Evolutionary conservation across 2,329 filamentous ascomycete genomes (phyloP), one percentile per base, ranked within the genome.

Genomic region (Arachnomyces sp.): DNA sequence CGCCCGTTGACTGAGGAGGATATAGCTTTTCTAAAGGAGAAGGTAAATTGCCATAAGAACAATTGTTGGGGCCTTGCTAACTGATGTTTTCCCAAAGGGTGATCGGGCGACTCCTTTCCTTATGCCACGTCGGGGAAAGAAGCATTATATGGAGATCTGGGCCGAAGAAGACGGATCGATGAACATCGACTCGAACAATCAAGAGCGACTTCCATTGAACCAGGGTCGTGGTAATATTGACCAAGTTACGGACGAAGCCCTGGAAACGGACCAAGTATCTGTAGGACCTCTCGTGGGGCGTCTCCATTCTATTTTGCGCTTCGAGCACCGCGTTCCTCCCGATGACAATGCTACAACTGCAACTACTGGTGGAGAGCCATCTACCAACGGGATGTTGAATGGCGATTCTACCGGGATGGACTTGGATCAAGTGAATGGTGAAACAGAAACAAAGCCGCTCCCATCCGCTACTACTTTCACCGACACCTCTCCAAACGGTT

Each of bases 1-100:
- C 79, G 90, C 4, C 80, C 84, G 0, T 84, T 94, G 52, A 86
- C 83, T 0, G 92, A 98, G 57, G 92, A 98, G 59, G 92, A 98
- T 57, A 76, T 95, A 34, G 87, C 86, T 1, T 98, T 95, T 58
- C 65, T 98, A 29, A 82, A 89, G 54, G 92, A 98, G 64, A 77
- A 86, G 41, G 74, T 73, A 53, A 51, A 63, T 56, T 36, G 15
- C 14, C 13, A n/a, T 21, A 28, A 15, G 13, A 43, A 41, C 8
- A 39, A 21, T 37, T n/a, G n/a, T 36, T 5, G 4, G 29, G 25
- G 21, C 28, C 32, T 6, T 15, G 38, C 18, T 25, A 31, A 43
- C 45, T 49, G 31, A 51, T 40, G 11, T 37, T 36, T 47, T 72
- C 39, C 9, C 18, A 28, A 47, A 75, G 53, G 87, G 89, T 42